phyloP scores from a whole-genome alignment of 2,329 filamentous ascomycete species.

The Dothideomycetes sp. region DNA sequence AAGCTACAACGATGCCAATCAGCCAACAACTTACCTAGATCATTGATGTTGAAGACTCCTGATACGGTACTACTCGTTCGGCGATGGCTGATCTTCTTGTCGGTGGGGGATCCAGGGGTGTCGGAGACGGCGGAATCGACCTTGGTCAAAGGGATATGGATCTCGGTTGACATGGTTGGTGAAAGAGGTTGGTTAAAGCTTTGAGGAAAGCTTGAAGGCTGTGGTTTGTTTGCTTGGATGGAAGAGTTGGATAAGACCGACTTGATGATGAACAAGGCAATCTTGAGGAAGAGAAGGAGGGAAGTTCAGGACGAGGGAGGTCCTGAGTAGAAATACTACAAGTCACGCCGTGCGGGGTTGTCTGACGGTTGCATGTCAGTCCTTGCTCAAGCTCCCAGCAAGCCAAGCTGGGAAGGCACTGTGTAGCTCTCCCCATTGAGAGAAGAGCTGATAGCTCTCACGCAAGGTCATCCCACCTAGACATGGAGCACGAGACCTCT shows the following conservation, averaged over 20 bases:
- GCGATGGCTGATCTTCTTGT: slow-evolving; percentile 55
- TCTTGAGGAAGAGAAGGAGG: slow-evolving; percentile 8
- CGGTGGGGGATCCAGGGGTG: slow-evolving; percentile 55
- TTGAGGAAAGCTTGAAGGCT: slow-evolving; percentile 7
- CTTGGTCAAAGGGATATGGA: slow-evolving; percentile 58
- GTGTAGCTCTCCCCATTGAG: not conserved
- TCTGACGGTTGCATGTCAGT: slow-evolving; percentile 11
- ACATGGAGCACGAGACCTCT: slow-evolving; percentile 11
- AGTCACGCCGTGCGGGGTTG: slow-evolving; percentile 14
- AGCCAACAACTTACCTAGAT: slow-evolving; percentile 59
- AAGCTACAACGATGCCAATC: not conserved
- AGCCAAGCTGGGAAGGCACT: slow-evolving; percentile 11
- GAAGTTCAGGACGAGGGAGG: slow-evolving; percentile 6
- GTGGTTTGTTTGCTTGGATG: not conserved
- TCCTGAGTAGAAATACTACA: slow-evolving; percentile 4
- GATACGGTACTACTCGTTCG: slow-evolving; percentile 64
- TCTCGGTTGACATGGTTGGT: slow-evolving; percentile 45
- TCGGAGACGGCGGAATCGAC: slow-evolving; percentile 87
- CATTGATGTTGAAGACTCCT: slow-evolving; percentile 73
- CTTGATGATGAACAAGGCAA: slow-evolving; percentile 11
- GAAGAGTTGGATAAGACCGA: slow-evolving; percentile 5
- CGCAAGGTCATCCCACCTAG: slow-evolving; percentile 9
- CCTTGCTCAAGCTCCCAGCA: slow-evolving; percentile 14
- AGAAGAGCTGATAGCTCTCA: not conserved
- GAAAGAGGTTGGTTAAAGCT: slow-evolving; percentile 13